phyloP scores from a whole-genome alignment of 2,329 filamentous ascomycete species.

The Cordyceps farinosa region DNA sequence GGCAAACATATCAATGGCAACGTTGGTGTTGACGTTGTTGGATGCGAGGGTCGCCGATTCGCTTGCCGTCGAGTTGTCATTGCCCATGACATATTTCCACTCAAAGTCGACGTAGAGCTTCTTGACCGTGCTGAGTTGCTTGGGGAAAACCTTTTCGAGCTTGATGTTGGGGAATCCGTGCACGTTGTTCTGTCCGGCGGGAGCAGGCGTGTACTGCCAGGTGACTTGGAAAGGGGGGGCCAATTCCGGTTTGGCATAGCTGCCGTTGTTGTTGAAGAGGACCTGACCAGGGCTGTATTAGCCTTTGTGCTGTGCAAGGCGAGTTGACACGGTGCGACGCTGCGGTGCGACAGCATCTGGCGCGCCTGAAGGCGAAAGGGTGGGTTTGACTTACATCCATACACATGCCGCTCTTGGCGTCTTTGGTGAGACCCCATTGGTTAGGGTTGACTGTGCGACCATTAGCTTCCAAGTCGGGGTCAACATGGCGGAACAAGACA shows the following conservation, averaged over 20 bases:
- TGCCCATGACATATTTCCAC: slow-evolving; percentile 49
- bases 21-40: slow-evolving; percentile 47
- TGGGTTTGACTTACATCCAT: slow-evolving; percentile 45
- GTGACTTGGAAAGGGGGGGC: slow-evolving; percentile 51
- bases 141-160: slow-evolving; percentile 44
- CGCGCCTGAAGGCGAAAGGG: background rate
- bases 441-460: slow-evolving; percentile 51
- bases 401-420: slow-evolving; percentile 41
- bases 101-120: slow-evolving; percentile 42
- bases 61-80: slow-evolving; percentile 31
- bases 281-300: slow-evolving; percentile 35
- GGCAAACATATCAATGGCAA: slow-evolving; percentile 58
- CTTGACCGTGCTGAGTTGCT: slow-evolving; percentile 36
- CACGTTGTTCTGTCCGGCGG: slow-evolving; percentile 42
- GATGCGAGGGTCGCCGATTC: slow-evolving; percentile 36
- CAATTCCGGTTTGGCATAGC: slow-evolving; percentile 43
- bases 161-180: slow-evolving; percentile 54
- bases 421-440: slow-evolving; percentile 47
- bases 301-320: slow-evolving; percentile 3
- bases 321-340: slow-evolving; percentile 9
- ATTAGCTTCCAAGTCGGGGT: background rate
- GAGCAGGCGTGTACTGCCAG: slow-evolving; percentile 43
- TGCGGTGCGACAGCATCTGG: slow-evolving; percentile 3
- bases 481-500: slow-evolving; percentile 26
- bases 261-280: slow-evolving; percentile 47